Evolutionary conservation across 164 flowering plant species (phyloP), one percentile per base, ranked within the genome.

Genomic region (Vitis amurensis): DNA sequence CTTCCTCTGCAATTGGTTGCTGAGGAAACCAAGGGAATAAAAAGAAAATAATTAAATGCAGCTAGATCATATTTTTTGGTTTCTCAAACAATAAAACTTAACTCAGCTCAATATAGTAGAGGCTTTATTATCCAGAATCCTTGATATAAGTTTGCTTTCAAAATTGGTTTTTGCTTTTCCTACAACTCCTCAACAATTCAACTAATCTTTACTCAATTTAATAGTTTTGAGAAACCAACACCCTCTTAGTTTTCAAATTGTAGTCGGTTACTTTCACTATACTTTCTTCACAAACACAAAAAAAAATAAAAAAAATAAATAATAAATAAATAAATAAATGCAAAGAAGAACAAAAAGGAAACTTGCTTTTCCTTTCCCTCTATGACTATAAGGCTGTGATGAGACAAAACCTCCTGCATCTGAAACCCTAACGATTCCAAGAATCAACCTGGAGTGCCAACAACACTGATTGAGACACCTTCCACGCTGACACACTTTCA

Each of bases 381-480:
- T 0, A 59, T 72, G 55, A 61, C 37, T 31, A 91, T 84, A n/a
- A 94, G 82, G 4, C 72, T 64, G 27, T 78, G 55, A 19, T 92
- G 84, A 30, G 93, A 77, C 1, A 92, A 97, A 55, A 94, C 78
- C 15, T 87, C 85, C 80, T 89, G 93, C 82, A 91, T 82, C 48
- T 71, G 76, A 68, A 87, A 66, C 76, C 94, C 97, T 27, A 94
- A 64, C 3, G 89, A 77, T 31, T 75, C 94, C 92, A 92, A 0
- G 94, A 89, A 70, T 87, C 94, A 30, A 73, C 86, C 72, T 87
- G 58, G 13, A 94, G 76, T 11, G 19, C 11, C 74, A 76, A 14
- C 8, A 87, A 76, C 47, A 78, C 89, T 2, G 82, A 37, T 72
- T 87, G 83, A 1, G 86, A 72, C 13, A 91, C 86, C 44, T 82